A percentile compares a stretch with the other conserved stretches of the same genome.
Evolutionary conservation across 495 filamentous ascomycete species (phyloP).

Genomic region (Xylaria venustula): DNA sequence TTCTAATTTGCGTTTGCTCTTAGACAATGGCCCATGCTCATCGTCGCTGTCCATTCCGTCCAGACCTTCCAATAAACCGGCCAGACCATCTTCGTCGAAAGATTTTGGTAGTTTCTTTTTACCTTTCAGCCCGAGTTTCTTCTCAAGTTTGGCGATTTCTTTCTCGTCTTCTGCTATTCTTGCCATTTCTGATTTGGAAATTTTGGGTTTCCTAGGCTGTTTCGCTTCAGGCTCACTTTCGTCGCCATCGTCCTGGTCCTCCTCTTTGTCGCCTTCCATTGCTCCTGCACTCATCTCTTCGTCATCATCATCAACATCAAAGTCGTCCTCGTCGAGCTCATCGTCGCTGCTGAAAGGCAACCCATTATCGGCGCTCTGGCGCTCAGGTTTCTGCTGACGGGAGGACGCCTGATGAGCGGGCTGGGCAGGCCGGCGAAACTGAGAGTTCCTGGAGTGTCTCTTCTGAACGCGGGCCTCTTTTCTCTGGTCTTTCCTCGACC

Average conservation of each 20-base stretch:
- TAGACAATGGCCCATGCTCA: slow-evolving; percentile 51
- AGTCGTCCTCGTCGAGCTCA: slow-evolving; percentile 22
- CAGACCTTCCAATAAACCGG: slow-evolving; percentile 72
- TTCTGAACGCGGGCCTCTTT: slow-evolving; percentile 48
- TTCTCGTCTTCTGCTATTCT: slow-evolving; percentile 74
- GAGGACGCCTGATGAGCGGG: neutral
- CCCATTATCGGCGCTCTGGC: slow-evolving; percentile 19
- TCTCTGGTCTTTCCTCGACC: slow-evolving; percentile 48
- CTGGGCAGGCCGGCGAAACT: slow-evolving; percentile 17
- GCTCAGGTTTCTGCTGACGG: neutral
- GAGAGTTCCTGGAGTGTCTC: slow-evolving; percentile 25
- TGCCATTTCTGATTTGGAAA: slow-evolving; percentile 61
- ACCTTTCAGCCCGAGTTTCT: slow-evolving; percentile 80
- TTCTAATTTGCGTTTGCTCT: slow-evolving; percentile 66
- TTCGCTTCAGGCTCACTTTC: slow-evolving; percentile 23
- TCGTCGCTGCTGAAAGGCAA: slow-evolving; percentile 18
- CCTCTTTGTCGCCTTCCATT: slow-evolving; percentile 24
- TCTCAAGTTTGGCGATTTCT: slow-evolving; percentile 86
- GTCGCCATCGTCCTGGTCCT: slow-evolving; percentile 35
- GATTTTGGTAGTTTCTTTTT: slow-evolving; percentile 72
- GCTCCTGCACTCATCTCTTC: slow-evolving; percentile 23
- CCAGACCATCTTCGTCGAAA: slow-evolving; percentile 83
- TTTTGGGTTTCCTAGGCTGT: slow-evolving; percentile 27
- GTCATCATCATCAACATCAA: slow-evolving; percentile 27
- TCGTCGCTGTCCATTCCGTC: slow-evolving; percentile 45